A percentile compares a stretch with the other conserved stretches of the same genome.
phyloP scores from a whole-genome alignment of 2,329 filamentous ascomycete species.

The Cephalotrichum gorgonifer region DNA sequence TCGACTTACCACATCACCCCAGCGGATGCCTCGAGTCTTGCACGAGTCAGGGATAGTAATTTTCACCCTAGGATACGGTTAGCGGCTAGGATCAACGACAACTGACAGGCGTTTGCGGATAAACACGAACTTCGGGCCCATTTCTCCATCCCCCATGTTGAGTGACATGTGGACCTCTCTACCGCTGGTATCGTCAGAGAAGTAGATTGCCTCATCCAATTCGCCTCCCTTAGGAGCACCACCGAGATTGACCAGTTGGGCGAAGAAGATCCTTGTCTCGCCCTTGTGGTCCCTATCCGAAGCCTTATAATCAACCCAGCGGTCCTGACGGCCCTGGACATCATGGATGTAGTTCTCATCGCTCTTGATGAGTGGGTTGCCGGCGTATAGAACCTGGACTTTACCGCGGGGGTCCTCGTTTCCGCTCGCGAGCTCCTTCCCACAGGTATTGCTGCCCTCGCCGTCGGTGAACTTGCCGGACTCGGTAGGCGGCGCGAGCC shows the following conservation, averaged over 20 bases:
- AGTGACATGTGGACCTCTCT: neutral
- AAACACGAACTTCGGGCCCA: neutral
- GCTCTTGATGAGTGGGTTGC: neutral
- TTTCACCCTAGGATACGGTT: neutral
- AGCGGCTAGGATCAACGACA: no score
- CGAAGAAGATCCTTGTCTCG: slow-evolving; percentile 6
- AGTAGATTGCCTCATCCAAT: slow-evolving; percentile 1
- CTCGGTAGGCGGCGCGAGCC: slow-evolving; percentile 7
- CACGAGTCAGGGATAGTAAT: neutral
- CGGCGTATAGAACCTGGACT: neutral
- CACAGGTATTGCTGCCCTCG: neutral
- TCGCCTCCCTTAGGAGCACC: slow-evolving; percentile 1
- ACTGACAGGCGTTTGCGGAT: no score
- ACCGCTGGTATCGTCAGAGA: neutral
- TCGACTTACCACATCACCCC: neutral
- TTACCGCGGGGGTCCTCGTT: slow-evolving; percentile 3
- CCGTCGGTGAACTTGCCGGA: slow-evolving; percentile 4
- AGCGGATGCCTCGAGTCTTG: neutral
- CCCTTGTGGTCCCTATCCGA: neutral
- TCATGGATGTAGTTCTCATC: slow-evolving; percentile 5
- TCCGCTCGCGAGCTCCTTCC: neutral
- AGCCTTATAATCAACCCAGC: neutral
- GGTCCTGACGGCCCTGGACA: no score
- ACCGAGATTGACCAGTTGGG: slow-evolving; percentile 6
- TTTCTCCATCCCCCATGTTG: neutral